Base-by-base conservation (phyloP, 345 rosid species). In the Citrus hindsii region DNA sequence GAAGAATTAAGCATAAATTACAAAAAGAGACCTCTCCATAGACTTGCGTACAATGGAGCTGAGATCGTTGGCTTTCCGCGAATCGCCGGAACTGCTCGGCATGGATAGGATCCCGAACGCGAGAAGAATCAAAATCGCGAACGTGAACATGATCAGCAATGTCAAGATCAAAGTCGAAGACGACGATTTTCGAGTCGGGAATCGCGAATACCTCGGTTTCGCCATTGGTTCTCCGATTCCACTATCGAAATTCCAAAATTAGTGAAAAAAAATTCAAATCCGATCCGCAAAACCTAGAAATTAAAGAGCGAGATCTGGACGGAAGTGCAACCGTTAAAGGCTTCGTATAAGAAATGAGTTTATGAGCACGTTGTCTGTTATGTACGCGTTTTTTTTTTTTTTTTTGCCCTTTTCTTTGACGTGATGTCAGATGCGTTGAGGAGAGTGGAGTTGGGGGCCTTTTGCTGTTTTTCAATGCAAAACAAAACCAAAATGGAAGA, bases 41-140 rank as follows among this genome's bases (percentile, higher is more conserved):
- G 69, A 74, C 69, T 85, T 82, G n/a, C 82, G 93, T 60, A 82
- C 80, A 48, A 95, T 88, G 63, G 94, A 86, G 90, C 83, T 90
- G 85, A 92, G 91, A 89, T 93, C 99, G 83, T 91, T 87, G 32
- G 97, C 89, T 73, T 85, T 87, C 67, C 78, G 81, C 19, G 89
- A 85, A 75, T 71, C 87, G 16, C 72, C 82, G 75, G 87, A 83
- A 79, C 74, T 71, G 87, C 88, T 89, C 13, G 98, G 96, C 67
- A 93, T 79, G 30, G 93, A 92, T 84, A 90, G 81, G 71, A 92
- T 88, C 16, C 96, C 96, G 56, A 95, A 86, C 4, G 88, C 87
- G 51, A 95, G 93, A 69, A 94, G 97, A 79, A 94, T 83, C 81
- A 89, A 79, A 73, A 88, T 85, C 62, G 87, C 87, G 85, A 93